Evolutionary conservation across 192 early-diverging fungal species (phyloP).

Genomic region (Glomus cerebriforme): DNA sequence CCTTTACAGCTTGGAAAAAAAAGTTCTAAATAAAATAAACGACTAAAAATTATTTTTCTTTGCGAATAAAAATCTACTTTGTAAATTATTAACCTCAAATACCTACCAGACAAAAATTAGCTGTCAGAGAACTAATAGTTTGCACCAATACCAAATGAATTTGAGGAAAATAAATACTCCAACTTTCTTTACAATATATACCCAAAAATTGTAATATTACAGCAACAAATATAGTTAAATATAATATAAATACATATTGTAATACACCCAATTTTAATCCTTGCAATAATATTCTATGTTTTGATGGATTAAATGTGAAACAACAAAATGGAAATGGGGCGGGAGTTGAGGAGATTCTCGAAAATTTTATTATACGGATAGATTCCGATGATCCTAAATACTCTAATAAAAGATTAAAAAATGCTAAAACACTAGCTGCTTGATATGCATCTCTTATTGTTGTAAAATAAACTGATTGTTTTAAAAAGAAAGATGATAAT

Average conservation of each 20-base stretch:
- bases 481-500: neutral
- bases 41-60: too few relatives aligned
- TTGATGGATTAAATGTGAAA: neutral
- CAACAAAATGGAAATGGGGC: neutral
- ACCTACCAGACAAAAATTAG: neutral
- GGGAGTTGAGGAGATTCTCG: neutral
- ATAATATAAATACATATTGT: constrained; percentile 2
- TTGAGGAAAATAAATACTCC: constrained; percentile 1
- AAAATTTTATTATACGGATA: neutral
- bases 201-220: neutral
- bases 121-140: neutral
- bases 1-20: neutral
- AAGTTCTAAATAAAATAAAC: neutral
- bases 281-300: neutral
- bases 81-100: neutral
- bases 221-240: neutral
- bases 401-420: constrained; percentile 7
- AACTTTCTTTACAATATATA: neutral
- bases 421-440: neutral
- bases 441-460: neutral
- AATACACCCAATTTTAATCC: neutral
- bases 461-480: neutral
- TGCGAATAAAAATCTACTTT: too few relatives aligned
- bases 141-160: neutral
- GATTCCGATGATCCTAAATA: neutral